Evolutionary conservation across 257 asterid species (phyloP).

Genomic region (Thymus quinquecostatus): DNA sequence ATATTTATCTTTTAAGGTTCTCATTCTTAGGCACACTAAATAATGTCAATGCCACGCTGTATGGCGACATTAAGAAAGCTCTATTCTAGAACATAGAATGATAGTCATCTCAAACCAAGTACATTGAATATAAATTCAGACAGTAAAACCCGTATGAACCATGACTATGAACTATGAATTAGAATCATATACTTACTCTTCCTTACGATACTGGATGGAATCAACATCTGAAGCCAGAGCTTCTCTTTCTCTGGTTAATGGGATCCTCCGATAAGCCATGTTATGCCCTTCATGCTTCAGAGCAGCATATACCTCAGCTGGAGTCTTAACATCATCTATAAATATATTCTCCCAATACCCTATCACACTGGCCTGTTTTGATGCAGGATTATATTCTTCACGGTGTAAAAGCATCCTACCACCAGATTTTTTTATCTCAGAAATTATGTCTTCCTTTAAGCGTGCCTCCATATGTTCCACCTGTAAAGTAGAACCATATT

Average conservation of each 20-base stretch:
- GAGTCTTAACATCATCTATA: slow-evolving; percentile 84
- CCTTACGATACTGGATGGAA: slow-evolving; percentile 87
- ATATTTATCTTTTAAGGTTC: too few relatives aligned
- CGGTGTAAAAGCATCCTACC: slow-evolving; percentile 98
- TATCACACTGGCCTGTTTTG: slow-evolving; percentile 76
- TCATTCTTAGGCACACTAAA: too few relatives aligned
- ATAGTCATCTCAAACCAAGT: slow-evolving; percentile 14
- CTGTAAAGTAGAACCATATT: slow-evolving; percentile 49
- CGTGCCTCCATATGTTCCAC: slow-evolving; percentile 98
- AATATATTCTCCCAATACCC: slow-evolving; percentile 98
- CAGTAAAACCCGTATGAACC: slow-evolving; percentile 10
- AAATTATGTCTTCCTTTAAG: slow-evolving; percentile 83
- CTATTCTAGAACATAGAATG: slow-evolving; percentile 6
- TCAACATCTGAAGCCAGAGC: slow-evolving; percentile 92
- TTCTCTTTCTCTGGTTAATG: slow-evolving; percentile 95
- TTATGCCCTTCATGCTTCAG: slow-evolving; percentile 68
- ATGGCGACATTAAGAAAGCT: slow-evolving; percentile 23
- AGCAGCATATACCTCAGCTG: slow-evolving; percentile 85
- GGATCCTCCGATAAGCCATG: slow-evolving; percentile 80
- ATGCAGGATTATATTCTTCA: slow-evolving; percentile 86
- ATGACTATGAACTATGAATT: slow-evolving; percentile 13
- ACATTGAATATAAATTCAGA: slow-evolving; percentile 18
- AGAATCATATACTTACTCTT: slow-evolving; percentile 64
- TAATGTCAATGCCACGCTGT: background rate
- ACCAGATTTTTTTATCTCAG: slow-evolving; percentile 84